These are phyloP conservation scores for Tolypocladium amazonense DNA, from an alignment of 2,329 filamentous ascomycete genomes.

Conservation along the genomic window DNA sequence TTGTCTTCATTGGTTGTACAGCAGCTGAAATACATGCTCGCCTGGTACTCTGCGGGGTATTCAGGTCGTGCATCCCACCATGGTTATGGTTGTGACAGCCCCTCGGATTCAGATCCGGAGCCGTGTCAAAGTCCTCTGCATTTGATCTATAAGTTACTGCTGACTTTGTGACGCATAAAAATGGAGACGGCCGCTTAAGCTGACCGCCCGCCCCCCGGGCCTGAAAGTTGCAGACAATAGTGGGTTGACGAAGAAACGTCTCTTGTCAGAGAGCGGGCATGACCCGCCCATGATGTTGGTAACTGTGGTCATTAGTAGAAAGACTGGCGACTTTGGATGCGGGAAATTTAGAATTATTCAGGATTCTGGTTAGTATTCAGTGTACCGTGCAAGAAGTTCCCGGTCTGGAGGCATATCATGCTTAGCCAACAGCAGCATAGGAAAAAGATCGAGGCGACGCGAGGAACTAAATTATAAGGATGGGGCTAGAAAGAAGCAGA, in stretches of 20 bases:
- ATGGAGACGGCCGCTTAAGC: not conserved
- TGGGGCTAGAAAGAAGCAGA: too few species aligned
- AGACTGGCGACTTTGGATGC: too few species aligned
- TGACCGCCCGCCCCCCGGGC: not conserved
- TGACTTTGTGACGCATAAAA: not conserved
- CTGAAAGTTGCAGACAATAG: not conserved
- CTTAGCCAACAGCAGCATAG: too few species aligned
- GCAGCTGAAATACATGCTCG: not conserved
- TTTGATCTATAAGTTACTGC: not conserved
- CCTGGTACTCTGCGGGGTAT: not conserved
- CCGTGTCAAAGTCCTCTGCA: not conserved
- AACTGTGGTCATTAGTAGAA: not conserved
- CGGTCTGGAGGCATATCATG: too few species aligned
- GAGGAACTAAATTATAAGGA: too few species aligned
- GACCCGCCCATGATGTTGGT: not conserved
- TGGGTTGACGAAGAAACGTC: not conserved
- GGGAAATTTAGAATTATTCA: too few species aligned
- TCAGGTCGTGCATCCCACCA: not conserved
- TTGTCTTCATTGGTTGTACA: not conserved
- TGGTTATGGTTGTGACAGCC: not conserved
- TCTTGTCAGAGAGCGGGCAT: not conserved
- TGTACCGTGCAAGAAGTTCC: too few species aligned
- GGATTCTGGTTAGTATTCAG: too few species aligned
- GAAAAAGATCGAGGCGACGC: too few species aligned
- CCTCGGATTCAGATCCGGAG: not conserved